Base-by-base conservation (phyloP, 495 filamentous ascomycete genomes). In the Daldinia vernicosa region DNA sequence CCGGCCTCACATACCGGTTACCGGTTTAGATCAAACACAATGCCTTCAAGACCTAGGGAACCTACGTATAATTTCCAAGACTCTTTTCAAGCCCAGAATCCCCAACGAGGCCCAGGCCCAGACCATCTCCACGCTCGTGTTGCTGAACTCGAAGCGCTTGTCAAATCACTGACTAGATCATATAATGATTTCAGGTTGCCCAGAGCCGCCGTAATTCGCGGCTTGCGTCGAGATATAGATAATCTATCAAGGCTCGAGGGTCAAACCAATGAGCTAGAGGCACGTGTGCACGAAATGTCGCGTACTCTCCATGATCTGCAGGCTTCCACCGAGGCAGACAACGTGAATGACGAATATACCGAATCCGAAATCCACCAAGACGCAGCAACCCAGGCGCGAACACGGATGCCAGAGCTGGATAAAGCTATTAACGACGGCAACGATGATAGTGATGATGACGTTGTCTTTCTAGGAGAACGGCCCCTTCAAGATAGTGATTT, bases 211-310 rank as follows among this genome's bases (percentile, higher is more conserved):
- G n/a, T 17, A 17, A 40, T 40, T 40, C 39, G 39, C 39, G n/a
- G 17, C 39, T 51, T 51, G 27, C 52, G 52, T n/a, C 52, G 52
- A 30, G 26, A 28, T 12, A n/a, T 64, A 63, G 26, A 39, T 11
- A 37, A 39, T 28, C 30, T 63, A 24, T 17, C 60, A 9, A 28
- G 27, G 9, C 60, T 63, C 4, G 43, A 53, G 17, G 11, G 30
- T 14, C 60, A 28, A 9, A 53, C 60, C 7, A 39, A 35, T 15
- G 45, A 9, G 32, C 8, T 63, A 6, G 60, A 63, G 32, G 14
- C 1, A 11, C 4, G 45, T 2, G 11, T 27, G 5, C 11, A 37
- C 15, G 17, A 26, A 1, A 15, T 52, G 32, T 2, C 35, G 15
- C 11, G 7, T 17, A 35, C 28, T 2, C 17, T 61, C 7, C 27